Base-by-base conservation (phyloP, 1,284 basidiomycete genomes). In the Malassezia vespertilionis region DNA sequence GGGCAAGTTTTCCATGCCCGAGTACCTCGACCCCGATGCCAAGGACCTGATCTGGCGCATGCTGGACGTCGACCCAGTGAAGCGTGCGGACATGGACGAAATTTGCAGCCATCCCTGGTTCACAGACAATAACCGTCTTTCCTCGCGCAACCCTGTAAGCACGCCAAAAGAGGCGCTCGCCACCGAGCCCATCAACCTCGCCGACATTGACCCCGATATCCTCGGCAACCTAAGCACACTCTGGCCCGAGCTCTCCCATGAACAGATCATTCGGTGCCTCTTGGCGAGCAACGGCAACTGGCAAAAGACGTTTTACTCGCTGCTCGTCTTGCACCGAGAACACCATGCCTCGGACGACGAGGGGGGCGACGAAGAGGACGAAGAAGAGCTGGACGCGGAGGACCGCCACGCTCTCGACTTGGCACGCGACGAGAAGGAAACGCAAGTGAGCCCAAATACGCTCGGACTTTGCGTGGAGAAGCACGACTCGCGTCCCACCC, bases 51-150 rank as follows among this genome's bases (percentile, higher is more conserved):
- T 99, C 50, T 73, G 74, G 28, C 77, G 79, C 53, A 97, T 97
- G 93, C 79, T 99, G 43, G 79, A 83, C 51, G 83, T 82, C 55
- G 82, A 96, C 58, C 83, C 82, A 11, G 76, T 78, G 52, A 78
- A 79, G 64, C 80, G 93, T 27, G 91, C 96, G 61, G 85, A 83
- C 0, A 89, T 96, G 78, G 72, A 79, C 14, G 82, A 89, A 49
- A 89, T 99, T 59, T 76, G 86, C 61, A 64, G 67, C 3, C 91
- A 96, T 68, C 86, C 88, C 1, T 97, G 93, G 79, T 93, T 88
- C 73, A 78, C 77, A 79, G 44, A 76, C 81, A 40, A 74, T 73
- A 69, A 82, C 38, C 37, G 45, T 2, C 54, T 61, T 38, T 60
- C 61, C 4, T 55, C 55, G 17, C 23, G 36, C 34, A 69, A 69